Conservation (phyloP, 208 protist species). For the Wallacemonas sp. region DNA sequence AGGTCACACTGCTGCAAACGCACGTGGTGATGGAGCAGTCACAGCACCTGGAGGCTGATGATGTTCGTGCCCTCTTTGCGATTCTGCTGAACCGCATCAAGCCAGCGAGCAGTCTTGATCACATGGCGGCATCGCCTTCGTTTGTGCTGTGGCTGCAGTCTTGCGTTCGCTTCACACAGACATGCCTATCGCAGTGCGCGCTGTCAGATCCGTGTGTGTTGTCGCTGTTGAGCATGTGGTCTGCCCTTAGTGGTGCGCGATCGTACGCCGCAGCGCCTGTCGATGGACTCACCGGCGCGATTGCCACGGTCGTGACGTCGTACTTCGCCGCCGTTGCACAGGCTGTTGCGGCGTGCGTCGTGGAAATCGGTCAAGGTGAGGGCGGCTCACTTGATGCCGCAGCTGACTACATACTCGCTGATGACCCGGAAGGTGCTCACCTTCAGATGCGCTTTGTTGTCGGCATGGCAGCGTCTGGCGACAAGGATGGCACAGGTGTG, state of each 20-base stretch:
- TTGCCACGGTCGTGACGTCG: slow-evolving; percentile 15
- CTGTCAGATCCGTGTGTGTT: slow-evolving; percentile 24
- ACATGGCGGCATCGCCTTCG: slow-evolving; percentile 38
- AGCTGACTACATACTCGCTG: slow-evolving; percentile 43
- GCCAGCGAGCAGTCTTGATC: slow-evolving; percentile 50
- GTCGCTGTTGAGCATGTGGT: slow-evolving; percentile 38
- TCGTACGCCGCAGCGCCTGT: slow-evolving; percentile 27
- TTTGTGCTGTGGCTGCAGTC: slow-evolving; percentile 34
- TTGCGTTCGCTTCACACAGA: slow-evolving; percentile 25
- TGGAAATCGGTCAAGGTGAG: not conserved
- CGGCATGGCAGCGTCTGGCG: slow-evolving; percentile 31
- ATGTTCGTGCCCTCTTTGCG: slow-evolving; percentile 30
- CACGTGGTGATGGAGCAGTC: slow-evolving; percentile 46
- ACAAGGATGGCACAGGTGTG: slow-evolving; percentile 23
- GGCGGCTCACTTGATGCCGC: not conserved
- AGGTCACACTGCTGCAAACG: slow-evolving; percentile 45
- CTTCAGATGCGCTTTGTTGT: slow-evolving; percentile 50
- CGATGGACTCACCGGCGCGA: slow-evolving; percentile 5
- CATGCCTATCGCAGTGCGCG: slow-evolving; percentile 28
- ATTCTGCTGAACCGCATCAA: slow-evolving; percentile 59
- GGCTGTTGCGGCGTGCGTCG: not conserved
- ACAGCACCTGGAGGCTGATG: slow-evolving; percentile 43
- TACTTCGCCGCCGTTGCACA: slow-evolving; percentile 23
- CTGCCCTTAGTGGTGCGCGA: slow-evolving; percentile 26
- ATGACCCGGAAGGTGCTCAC: slow-evolving; percentile 36